Conservation (phyloP, 768 basidiomycete genomes). For the Tulasnella calospora region DNA sequence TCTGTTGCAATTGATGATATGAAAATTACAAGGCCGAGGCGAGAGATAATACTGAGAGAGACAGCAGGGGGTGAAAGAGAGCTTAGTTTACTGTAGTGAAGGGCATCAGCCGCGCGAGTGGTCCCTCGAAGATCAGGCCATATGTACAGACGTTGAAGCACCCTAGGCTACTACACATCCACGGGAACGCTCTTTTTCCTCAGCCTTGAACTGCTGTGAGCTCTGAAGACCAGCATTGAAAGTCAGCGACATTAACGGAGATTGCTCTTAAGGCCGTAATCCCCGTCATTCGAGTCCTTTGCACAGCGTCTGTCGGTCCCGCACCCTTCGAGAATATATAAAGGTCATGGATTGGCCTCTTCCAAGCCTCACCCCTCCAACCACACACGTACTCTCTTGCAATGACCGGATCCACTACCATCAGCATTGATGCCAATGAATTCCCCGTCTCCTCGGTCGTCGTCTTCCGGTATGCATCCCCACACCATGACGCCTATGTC, state of each 20-base stretch:
- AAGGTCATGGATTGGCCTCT: no score
- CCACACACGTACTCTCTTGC: no score
- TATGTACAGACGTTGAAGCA: background rate
- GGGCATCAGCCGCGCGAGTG: background rate
- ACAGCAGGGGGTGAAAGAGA: background rate
- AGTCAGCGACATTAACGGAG: background rate
- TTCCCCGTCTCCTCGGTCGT: no score
- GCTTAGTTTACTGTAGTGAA: background rate
- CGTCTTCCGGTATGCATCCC: no score
- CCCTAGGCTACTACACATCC: conserved; percentile 36
- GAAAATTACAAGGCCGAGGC: background rate
- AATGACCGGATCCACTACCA: no score
- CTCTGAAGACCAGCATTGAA: conserved; percentile 4
- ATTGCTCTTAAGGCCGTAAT: background rate
- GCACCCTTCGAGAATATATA: no score
- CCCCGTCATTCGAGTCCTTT: no score
- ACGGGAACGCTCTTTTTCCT: conserved; percentile 34
- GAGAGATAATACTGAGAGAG: conserved; percentile 2
- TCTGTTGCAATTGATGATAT: conserved; percentile 8
- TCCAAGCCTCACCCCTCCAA: no score
- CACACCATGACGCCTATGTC: no score
- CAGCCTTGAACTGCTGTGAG: conserved; percentile 21
- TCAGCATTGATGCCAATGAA: no score
- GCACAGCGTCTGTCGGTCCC: no score
- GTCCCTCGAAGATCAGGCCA: background rate